Conservation (phyloP, 345 rosid genomes). For the Salix suchowensis region DNA sequence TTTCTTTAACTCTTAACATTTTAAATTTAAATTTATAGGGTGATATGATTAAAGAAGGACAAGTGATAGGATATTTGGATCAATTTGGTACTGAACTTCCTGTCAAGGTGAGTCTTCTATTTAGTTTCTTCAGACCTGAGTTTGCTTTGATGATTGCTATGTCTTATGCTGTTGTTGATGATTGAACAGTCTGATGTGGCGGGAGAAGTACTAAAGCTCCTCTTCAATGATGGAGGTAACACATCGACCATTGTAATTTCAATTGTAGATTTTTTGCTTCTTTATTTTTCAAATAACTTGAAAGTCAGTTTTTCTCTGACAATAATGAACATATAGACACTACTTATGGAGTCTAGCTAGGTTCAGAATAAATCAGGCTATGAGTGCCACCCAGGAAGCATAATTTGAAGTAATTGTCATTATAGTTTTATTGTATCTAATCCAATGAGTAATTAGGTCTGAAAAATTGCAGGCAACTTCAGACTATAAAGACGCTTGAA, state of each 20-base stretch:
- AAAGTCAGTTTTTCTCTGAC: background rate
- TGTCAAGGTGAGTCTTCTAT: slow-evolving; percentile 55
- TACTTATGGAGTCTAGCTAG: background rate
- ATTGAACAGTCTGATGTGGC: slow-evolving; percentile 79
- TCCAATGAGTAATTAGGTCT: background rate
- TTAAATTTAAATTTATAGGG: slow-evolving; percentile 48
- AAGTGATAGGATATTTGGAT: slow-evolving; percentile 77
- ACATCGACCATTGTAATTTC: slow-evolving; percentile 1
- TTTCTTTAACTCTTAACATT: background rate
- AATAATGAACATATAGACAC: background rate
- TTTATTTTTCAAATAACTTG: background rate
- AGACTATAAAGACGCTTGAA: background rate
- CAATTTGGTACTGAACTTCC: slow-evolving; percentile 77
- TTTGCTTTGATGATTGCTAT: background rate
- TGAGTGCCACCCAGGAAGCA: background rate
- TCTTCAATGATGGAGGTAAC: slow-evolving; percentile 81
- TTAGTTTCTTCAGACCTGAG: slow-evolving; percentile 6
- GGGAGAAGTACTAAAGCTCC: slow-evolving; percentile 83
- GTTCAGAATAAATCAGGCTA: background rate
- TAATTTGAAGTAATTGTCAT: background rate
- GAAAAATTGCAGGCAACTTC: background rate
- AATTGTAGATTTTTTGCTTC: background rate
- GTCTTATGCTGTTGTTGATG: slow-evolving; percentile 8
- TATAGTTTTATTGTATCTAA: background rate
- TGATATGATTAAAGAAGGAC: slow-evolving; percentile 75